Percentiles rank a stretch among this genome's conserved stretches.
phyloP scores from a whole-genome alignment of 2,329 filamentous ascomycete genomes.

The Pyrenophora tritici-repentis region DNA sequence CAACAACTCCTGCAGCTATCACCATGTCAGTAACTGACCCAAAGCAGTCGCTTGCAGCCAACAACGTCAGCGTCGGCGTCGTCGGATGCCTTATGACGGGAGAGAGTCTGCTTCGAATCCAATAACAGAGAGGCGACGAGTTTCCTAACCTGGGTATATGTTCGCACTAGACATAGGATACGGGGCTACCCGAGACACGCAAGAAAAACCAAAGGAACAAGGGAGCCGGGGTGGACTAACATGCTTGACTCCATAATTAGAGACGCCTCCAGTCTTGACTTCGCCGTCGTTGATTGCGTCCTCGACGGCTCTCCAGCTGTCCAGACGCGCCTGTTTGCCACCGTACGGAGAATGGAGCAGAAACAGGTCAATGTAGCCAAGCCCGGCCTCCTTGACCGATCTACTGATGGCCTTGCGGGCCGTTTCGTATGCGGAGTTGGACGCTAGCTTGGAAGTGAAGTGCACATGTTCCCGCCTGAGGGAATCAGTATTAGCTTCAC shows the following conservation, averaged over 20 bases:
- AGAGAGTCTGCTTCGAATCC: conserved; percentile 3
- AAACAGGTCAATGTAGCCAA: conserved; percentile 80
- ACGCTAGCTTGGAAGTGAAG: conserved; percentile 79
- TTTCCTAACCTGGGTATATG: conserved; percentile 7
- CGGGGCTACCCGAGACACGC: conserved; percentile 9
- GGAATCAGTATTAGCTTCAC: conserved; percentile 53
- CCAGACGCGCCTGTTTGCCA: conserved; percentile 67
- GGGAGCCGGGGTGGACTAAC: conserved; percentile 50
- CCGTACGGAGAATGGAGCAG: conserved; percentile 80
- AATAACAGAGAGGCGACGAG: not conserved
- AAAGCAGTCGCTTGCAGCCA: conserved; percentile 2
- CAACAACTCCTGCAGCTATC: conserved; percentile 70
- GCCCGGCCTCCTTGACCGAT: conserved; percentile 66
- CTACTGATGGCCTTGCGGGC: conserved; percentile 69
- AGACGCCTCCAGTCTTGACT: conserved; percentile 72
- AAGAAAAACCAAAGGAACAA: conserved; percentile 7
- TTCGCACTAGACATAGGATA: conserved; percentile 4
- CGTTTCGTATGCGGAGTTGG: conserved; percentile 68
- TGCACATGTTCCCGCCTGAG: conserved; percentile 72
- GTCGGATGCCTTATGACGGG: conserved; percentile 1
- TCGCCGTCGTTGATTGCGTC: conserved; percentile 76
- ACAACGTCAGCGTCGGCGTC: not conserved
- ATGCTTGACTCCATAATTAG: conserved; percentile 78
- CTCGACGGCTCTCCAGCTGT: conserved; percentile 77
- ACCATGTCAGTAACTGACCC: conserved; percentile 1